A percentile compares a stretch with the other conserved stretches of the same genome.
phyloP scores from a whole-genome alignment of 108 stramenopile genomes.

The Seminavis robusta region DNA sequence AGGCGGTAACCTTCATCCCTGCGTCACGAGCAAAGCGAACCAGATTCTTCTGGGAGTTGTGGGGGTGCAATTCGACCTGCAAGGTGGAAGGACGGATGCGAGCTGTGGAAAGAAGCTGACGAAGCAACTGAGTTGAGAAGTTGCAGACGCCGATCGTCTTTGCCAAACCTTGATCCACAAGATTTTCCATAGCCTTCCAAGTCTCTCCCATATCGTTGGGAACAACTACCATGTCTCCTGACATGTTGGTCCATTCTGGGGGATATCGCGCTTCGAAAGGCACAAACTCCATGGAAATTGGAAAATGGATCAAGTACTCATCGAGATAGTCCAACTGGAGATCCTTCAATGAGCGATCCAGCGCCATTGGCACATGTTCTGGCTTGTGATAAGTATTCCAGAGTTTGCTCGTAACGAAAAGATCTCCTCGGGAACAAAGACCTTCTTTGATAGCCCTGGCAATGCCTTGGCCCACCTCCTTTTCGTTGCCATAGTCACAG shows the following conservation, averaged over 20 bases:
- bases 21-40: conserved; percentile 72
- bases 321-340: conserved; percentile 87
- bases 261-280: conserved; percentile 85
- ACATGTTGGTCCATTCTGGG: conserved; percentile 89
- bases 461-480: conserved; percentile 85
- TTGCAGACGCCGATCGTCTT: conserved; percentile 86
- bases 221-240: conserved; percentile 80
- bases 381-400: conserved; percentile 94
- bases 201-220: conserved; percentile 72
- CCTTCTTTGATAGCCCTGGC: conserved; percentile 70
- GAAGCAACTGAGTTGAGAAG: conserved; percentile 76
- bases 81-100: conserved; percentile 76
- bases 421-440: conserved; percentile 63
- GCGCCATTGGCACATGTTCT: conserved; percentile 82
- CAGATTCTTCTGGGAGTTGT: conserved; percentile 76
- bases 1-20: conserved; percentile 83
- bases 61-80: conserved; percentile 91
- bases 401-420: conserved; percentile 89
- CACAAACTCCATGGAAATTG: conserved; percentile 89
- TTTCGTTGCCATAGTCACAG: conserved; percentile 95
- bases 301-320: conserved; percentile 93
- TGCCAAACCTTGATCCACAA: conserved; percentile 44
- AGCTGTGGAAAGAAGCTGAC: conserved; percentile 68
- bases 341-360: conserved; percentile 62
- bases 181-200: conserved; percentile 87